phyloP scores from a whole-genome alignment of 2,329 filamentous ascomycete genomes.

The Curvularia sp. region DNA sequence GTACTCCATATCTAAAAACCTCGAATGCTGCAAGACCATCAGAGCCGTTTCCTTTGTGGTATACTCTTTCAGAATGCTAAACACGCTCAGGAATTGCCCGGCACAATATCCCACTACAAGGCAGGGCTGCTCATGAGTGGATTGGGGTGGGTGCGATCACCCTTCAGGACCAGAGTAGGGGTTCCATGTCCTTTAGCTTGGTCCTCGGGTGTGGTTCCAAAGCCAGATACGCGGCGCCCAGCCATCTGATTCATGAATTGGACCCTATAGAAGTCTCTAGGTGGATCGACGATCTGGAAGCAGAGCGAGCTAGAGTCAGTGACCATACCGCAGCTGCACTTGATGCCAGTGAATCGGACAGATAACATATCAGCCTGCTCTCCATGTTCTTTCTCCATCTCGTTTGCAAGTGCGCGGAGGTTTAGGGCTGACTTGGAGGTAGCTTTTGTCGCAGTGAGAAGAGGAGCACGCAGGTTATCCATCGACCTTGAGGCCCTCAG shows the following conservation, averaged over 20 bases:
- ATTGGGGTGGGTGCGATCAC: constrained; percentile 25
- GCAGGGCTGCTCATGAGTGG: constrained; percentile 30
- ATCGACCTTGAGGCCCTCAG: constrained; percentile 26
- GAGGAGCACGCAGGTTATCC: constrained; percentile 12
- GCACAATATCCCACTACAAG: neutral
- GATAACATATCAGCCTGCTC: constrained; percentile 26
- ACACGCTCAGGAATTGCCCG: neutral
- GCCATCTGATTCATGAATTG: constrained; percentile 2
- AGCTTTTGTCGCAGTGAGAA: neutral
- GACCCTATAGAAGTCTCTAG: constrained; percentile 4
- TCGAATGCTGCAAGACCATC: neutral
- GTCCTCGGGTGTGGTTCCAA: constrained; percentile 22
- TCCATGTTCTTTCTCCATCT: constrained; percentile 23
- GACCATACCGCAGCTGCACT: constrained; percentile 29
- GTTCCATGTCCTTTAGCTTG: constrained; percentile 28
- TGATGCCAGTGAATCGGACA: constrained; percentile 31
- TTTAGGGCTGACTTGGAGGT: constrained; percentile 19
- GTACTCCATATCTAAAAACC: too few relatives aligned
- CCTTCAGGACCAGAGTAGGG: constrained; percentile 21
- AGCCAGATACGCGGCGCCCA: constrained; percentile 2
- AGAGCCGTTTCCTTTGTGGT: neutral
- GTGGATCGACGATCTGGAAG: constrained; percentile 31
- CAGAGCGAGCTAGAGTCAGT: constrained; percentile 27
- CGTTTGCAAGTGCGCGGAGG: constrained; percentile 13
- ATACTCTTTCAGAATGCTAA: neutral